Evolutionary conservation across 2,329 filamentous ascomycete species (phyloP), one percentile per base, ranked within the genome.

Genomic region (Pseudocercospora pini-densiflorae): DNA sequence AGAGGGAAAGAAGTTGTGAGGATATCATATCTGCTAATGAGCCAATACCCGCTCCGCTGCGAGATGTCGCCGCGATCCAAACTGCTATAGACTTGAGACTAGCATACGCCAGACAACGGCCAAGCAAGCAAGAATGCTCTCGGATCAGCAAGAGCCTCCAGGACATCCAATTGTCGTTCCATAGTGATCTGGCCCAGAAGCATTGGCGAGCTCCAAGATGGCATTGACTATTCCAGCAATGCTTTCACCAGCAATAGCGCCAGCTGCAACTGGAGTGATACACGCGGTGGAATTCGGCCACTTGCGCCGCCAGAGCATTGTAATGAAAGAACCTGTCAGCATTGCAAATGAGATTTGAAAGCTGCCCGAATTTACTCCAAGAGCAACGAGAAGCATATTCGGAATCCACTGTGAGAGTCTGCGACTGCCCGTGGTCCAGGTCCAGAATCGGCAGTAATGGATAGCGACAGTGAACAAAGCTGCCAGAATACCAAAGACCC

Each of bases 331-430:
- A 27, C 27, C 27, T n/a, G 24, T 23, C 51, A 29, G 24, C 23
- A 55, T 19, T n/a, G 51, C 51, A 55, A 55, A 55, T 24, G 23
- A 24, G 51, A 29, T 31, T 7, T 55, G 51, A n/a, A 29, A 55
- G 16, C 24, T 24, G 21, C 23, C 23, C n/a, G 29, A 21, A 1
- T 21, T 27, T 7, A 29, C 16, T 2, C 51, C 51, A 6, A 55
- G 23, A 27, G 51, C 10, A 55, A 55, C 27, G n/a, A 55, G n/a
- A 7, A 55, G 51, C 51, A 55, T 55, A 12, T 55, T 55, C 51
- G 51, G 51, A 7, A 55, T 27, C 19, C 23, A 55, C 7, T n/a
- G 14, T 14, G 21, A 16, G 21, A 55, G 49, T 24, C 21, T 23
- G 12, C 12, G 14, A 19, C 49, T 3, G 27, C 51, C 51, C 14